A percentile compares a stretch with the other conserved stretches of the same genome.
Evolutionary conservation across 306 rosid species (phyloP).

Genomic region (Vigna mungo): DNA sequence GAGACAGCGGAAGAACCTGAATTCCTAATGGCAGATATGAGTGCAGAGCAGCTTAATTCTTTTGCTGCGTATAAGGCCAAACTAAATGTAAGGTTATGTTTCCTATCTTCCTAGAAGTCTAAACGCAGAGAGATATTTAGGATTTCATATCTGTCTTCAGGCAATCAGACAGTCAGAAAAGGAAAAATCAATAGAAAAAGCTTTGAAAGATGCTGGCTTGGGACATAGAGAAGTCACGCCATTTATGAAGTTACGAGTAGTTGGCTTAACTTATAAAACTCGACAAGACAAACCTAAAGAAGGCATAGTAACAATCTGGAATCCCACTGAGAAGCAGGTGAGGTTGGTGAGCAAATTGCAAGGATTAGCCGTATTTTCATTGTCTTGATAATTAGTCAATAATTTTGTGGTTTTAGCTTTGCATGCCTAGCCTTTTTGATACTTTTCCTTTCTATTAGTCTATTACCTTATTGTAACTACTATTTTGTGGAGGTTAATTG

Average conservation of each 20-base stretch:
- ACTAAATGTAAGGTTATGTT: constrained; percentile 63
- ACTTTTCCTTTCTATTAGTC: constrained; percentile 12
- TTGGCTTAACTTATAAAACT: constrained; percentile 67
- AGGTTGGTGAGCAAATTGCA: constrained; percentile 54
- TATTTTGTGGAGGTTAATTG: constrained; percentile 22
- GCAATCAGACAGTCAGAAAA: constrained; percentile 72
- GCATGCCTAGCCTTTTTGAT: constrained; percentile 1
- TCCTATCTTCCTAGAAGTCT: constrained; percentile 40
- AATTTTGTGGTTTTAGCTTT: constrained; percentile 1
- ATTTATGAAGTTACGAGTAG: constrained; percentile 79
- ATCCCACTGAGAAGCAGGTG: constrained; percentile 90
- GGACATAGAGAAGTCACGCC: constrained; percentile 73
- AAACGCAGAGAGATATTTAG: constrained; percentile 43
- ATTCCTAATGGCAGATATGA: constrained; percentile 93
- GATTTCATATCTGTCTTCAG: constrained; percentile 52
- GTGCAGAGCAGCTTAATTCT: constrained; percentile 77
- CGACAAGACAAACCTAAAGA: constrained; percentile 58
- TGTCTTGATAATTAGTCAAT: constrained; percentile 17
- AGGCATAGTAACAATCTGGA: constrained; percentile 91
- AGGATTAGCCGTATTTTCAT: constrained; percentile 5
- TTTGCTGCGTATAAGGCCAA: constrained; percentile 76
- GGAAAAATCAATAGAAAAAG: constrained; percentile 77
- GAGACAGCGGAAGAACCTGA: constrained; percentile 91
- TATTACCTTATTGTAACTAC: background rate
- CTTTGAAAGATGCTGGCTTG: constrained; percentile 78